Evolutionary conservation across 495 filamentous ascomycete genomes (phyloP).

Genomic region (Hyaloscypha variabilis): DNA sequence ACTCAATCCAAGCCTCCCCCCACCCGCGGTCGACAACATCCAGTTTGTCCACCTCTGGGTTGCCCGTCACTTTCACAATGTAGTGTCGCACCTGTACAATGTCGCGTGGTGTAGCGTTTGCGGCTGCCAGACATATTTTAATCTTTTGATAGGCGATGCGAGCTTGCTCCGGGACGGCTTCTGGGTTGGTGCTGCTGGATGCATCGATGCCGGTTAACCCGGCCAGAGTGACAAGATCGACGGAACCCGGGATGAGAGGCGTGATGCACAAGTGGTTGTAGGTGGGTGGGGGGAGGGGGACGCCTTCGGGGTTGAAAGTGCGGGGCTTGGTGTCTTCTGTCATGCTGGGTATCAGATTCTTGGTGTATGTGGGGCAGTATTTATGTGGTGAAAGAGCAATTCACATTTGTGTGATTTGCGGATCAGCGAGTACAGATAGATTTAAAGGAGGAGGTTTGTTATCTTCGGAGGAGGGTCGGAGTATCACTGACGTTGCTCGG

Average conservation of each 20-base stretch:
- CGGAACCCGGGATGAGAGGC: constrained; percentile 1
- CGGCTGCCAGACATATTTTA: not conserved
- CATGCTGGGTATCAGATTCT: not conserved
- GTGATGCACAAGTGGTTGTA: not conserved
- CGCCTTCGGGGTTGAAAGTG: not conserved
- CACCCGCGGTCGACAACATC: not conserved
- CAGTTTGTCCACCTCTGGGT: constrained; percentile 1
- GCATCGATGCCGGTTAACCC: not conserved
- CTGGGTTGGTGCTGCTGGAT: not conserved
- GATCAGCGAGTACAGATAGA: not conserved
- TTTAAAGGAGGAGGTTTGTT: not conserved
- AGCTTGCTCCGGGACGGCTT: not conserved
- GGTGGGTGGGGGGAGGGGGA: not conserved
- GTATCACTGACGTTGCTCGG: constrained; percentile 1
- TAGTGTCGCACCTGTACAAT: not conserved
- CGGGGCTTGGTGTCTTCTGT: not conserved
- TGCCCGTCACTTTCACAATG: constrained; percentile 1
- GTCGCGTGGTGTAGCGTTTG: constrained; percentile 1
- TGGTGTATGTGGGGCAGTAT: not conserved
- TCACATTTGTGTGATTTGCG: not conserved
- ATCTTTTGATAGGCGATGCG: constrained; percentile 1
- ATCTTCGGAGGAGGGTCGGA: not conserved
- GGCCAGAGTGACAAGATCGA: not conserved
- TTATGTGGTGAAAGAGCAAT: not conserved
- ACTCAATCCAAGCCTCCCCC: not conserved